phyloP scores from a whole-genome alignment of 2,329 filamentous ascomycete genomes.

The Stagonosporopsis chrysanthemi region DNA sequence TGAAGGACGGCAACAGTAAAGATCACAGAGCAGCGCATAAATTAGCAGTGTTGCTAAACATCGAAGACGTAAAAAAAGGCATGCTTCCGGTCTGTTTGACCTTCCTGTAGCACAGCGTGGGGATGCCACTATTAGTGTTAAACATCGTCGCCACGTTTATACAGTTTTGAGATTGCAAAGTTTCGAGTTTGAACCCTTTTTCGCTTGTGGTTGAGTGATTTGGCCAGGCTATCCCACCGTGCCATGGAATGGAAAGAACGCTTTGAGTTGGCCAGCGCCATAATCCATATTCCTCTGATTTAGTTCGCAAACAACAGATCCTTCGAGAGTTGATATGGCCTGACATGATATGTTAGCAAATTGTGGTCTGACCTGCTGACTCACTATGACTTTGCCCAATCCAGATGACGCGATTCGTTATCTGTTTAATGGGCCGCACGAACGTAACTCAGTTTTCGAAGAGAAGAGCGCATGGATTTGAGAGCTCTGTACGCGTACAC shows the following conservation, averaged over 20 bases:
- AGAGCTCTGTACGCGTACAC: constrained; percentile 33
- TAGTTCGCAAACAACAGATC: background rate
- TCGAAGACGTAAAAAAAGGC: background rate
- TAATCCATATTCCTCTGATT: background rate
- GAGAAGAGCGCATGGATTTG: constrained; percentile 30
- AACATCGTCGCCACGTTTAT: background rate
- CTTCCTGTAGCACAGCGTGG: background rate
- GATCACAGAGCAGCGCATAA: background rate
- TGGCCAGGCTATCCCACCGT: too few relatives aligned
- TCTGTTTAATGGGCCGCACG: constrained; percentile 7
- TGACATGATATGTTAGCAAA: constrained; percentile 9
- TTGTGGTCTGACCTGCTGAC: constrained; percentile 12
- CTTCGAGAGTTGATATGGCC: background rate
- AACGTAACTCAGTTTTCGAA: background rate
- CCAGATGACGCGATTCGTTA: background rate
- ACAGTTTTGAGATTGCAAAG: background rate
- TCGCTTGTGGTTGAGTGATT: background rate
- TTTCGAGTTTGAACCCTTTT: too few relatives aligned
- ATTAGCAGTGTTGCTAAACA: too few relatives aligned
- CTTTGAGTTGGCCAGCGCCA: background rate
- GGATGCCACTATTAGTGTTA: background rate
- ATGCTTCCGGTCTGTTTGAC: background rate
- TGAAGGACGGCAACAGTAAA: background rate
- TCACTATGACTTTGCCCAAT: constrained; percentile 6
- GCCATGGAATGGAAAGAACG: background rate